A percentile compares a stretch with the other conserved stretches of the same genome.
Conservation (phyloP, 2,329 filamentous ascomycete species). For the Aspergillus arachidicola region DNA sequence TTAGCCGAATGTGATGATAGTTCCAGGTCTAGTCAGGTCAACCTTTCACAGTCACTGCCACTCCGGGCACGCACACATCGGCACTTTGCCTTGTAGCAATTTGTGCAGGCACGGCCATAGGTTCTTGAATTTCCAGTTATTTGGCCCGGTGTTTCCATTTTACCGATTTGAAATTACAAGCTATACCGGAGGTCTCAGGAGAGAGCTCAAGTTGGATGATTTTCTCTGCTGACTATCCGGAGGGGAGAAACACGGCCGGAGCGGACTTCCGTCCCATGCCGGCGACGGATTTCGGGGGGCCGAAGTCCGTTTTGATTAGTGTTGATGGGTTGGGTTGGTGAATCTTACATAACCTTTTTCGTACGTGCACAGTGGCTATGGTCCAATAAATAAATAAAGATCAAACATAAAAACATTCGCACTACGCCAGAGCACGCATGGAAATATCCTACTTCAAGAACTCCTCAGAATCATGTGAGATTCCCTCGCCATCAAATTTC, state of each 20-base stretch:
- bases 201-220: no score
- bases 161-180: neutral
- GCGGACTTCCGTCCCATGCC: neutral
- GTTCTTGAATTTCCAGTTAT: conserved; percentile 17
- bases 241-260: no score
- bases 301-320: no score
- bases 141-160: conserved; percentile 19
- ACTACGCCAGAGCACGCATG: no score
- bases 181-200: neutral
- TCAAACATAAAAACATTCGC: no score
- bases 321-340: no score
- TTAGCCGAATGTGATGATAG: conserved; percentile 5
- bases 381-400: no score
- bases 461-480: no score
- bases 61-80: conserved; percentile 26
- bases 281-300: conserved; percentile 9
- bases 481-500: neutral
- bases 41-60: conserved; percentile 31
- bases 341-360: no score
- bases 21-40: neutral
- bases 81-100: conserved; percentile 36
- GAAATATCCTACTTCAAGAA: no score
- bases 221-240: no score
- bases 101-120: conserved; percentile 33
- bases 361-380: no score